Conservation (phyloP, 768 basidiomycete genomes). For the Suillus decipiens region DNA sequence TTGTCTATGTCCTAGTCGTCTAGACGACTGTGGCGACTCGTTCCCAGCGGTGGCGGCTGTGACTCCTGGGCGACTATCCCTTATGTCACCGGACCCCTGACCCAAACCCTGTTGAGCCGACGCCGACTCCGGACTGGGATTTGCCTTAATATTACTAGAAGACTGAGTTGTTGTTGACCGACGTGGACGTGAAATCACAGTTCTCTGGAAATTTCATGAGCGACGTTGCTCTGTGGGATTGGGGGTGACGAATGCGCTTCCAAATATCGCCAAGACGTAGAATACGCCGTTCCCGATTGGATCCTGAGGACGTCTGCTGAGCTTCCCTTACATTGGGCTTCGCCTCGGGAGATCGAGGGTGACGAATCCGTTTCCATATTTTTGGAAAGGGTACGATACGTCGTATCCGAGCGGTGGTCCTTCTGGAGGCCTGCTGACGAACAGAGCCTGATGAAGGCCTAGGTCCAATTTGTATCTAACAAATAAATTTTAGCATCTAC, state of each 20-base stretch:
- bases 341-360: not conserved
- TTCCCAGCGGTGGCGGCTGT: not conserved
- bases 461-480: not conserved
- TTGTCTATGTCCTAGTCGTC: not conserved
- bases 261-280: not conserved
- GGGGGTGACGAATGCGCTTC: not conserved
- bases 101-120: not conserved
- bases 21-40: not conserved
- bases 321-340: not conserved
- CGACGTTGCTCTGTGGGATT: not conserved
- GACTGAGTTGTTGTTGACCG: not conserved
- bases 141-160: not conserved
- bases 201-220: not conserved
- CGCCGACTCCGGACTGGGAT: not conserved
- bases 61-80: no score
- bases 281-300: not conserved
- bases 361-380: constrained; percentile 1
- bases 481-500: not conserved
- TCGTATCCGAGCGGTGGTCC: not conserved
- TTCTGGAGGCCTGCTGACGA: not conserved
- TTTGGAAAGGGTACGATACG: not conserved
- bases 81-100: not conserved
- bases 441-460: not conserved
- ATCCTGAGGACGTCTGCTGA: not conserved
- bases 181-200: not conserved